A percentile compares a stretch with the other conserved stretches of the same genome.
Evolutionary conservation across 2,329 filamentous ascomycete genomes (phyloP).

Genomic region (Xylariales sp.): DNA sequence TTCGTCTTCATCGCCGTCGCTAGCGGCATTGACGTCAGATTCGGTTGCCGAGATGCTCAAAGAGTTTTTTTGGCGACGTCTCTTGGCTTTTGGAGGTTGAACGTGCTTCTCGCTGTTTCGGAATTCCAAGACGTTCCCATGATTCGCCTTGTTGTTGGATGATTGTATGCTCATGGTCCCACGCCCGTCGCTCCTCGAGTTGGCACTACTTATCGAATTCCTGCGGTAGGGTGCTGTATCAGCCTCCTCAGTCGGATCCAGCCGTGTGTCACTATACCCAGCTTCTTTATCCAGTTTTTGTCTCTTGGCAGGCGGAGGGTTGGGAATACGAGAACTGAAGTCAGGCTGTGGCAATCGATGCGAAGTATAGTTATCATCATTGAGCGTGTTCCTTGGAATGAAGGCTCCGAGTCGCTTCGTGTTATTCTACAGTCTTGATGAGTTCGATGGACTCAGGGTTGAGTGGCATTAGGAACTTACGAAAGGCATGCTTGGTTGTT

Average conservation of each 20-base stretch:
- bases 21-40: too few species aligned
- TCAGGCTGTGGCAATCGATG: not conserved
- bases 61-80: not conserved
- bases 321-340: not conserved
- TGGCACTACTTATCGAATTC: not conserved
- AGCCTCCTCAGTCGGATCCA: not conserved
- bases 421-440: not conserved
- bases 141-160: not conserved
- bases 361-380: not conserved
- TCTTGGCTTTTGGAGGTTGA: not conserved
- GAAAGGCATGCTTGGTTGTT: not conserved
- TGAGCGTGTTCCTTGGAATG: not conserved
- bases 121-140: slow-evolving; percentile 1
- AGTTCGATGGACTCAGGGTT: not conserved
- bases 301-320: not conserved
- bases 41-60: too few species aligned
- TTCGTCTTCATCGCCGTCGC: slow-evolving; percentile 1
- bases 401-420: not conserved
- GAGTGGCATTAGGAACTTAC: not conserved
- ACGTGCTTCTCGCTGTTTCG: not conserved
- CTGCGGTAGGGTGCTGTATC: not conserved
- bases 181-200: not conserved
- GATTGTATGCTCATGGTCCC: slow-evolving; percentile 1
- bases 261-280: not conserved
- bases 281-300: not conserved